phyloP scores from a whole-genome alignment of 129 eudicot genomes.

The Sambucus nigra region DNA sequence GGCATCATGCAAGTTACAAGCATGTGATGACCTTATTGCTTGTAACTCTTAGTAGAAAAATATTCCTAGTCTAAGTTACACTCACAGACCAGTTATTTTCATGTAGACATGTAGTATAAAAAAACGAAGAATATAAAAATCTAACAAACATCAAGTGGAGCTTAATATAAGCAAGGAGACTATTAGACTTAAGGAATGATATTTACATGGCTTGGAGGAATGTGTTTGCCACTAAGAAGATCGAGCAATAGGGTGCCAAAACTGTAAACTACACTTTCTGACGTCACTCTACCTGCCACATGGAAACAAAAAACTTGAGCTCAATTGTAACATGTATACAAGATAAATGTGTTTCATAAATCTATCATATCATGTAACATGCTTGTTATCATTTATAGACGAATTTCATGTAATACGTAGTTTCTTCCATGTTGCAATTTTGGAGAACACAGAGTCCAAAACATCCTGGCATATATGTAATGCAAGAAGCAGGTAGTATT shows the following conservation, averaged over 20 bases:
- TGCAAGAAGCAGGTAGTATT: no score
- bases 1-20: no score
- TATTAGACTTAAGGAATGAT: constrained; percentile 2
- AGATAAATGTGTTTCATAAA: not conserved
- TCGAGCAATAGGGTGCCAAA: constrained; percentile 68
- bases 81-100: not conserved
- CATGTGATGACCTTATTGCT: no score
- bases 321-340: not conserved
- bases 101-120: not conserved
- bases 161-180: not conserved
- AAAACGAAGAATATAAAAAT: not conserved
- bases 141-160: no score
- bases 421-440: no score
- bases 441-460: no score
- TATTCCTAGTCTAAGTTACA: not conserved
- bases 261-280: constrained; percentile 72
- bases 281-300: constrained; percentile 58
- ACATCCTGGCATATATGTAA: no score
- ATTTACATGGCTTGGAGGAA: constrained; percentile 76
- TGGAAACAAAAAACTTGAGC: constrained; percentile 6
- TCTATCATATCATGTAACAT: no score
- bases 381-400: not conserved
- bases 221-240: constrained; percentile 72
- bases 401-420: no score
- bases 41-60: not conserved